Evolutionary conservation across 495 filamentous ascomycete genomes (phyloP), one percentile per base, ranked within the genome.

Genomic region (Xylaria palmicola): DNA sequence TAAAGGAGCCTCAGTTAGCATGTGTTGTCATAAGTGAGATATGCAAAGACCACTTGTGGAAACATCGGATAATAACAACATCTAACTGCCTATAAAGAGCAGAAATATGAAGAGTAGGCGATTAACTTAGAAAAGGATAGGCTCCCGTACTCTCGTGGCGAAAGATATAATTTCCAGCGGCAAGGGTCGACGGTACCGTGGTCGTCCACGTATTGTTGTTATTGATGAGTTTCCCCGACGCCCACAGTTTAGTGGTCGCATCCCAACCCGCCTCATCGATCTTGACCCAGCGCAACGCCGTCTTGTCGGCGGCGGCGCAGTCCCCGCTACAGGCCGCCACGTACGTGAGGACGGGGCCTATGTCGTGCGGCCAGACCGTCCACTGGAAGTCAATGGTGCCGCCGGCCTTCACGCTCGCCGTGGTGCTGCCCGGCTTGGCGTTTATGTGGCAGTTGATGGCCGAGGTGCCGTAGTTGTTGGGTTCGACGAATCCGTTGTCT

Each of bases 161-260:
- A 59, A 90, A 70, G 54, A 90, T 81, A 62, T 88, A 90, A 76
- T 85, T 84, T 26, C 86, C 86, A 9, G 82, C 67, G 3, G 76
- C 80, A 50, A 89, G 81, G 55, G 67, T 72, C 53, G 74, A 73
- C 51, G 87, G 86, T 60, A 90, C 85, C 9, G 78, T 85, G 52
- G 87, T 79, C 48, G 78, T 81, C 77, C 81, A 84, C 67, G 79
- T 84, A 75, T 82, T 85, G 76, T 87, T 85, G 71, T 81, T 74
- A 6, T 69, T 67, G 65, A 80, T 79, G 52, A 76, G 51, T 49
- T 73, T 66, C 19, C 29, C 19, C 6, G 54, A 37, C 34, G 27
- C 54, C 54, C 54, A 48, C 20, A 64, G 66, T 26, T 68, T 67
- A 6, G 70, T 69, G 66, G 67, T 72, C 27, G 56, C 56, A 64